Conservation (phyloP, 805 yeast genomes). For the Martiniozyma abietophila region DNA sequence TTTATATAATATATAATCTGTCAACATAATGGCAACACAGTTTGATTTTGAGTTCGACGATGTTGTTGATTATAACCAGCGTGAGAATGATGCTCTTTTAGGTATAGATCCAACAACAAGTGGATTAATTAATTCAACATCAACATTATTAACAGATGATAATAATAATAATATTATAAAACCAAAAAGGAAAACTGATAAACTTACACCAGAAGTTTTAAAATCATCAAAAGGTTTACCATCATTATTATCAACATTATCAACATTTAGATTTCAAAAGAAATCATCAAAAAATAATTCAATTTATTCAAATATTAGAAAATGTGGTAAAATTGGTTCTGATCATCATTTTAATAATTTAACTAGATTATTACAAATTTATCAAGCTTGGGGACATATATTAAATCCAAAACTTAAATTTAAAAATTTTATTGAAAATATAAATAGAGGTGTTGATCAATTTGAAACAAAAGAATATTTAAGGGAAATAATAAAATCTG, state of each 20-base stretch:
- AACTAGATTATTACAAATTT: slow-evolving; percentile 40
- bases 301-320: slow-evolving; percentile 12
- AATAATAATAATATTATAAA: slow-evolving; percentile 11
- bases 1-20: no score
- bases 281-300: slow-evolving; percentile 8
- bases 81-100: slow-evolving; percentile 21
- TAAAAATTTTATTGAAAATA: slow-evolving; percentile 51
- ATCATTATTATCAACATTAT: slow-evolving; percentile 31
- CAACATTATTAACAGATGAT: no score
- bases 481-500: background rate
- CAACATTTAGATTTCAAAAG: slow-evolving; percentile 26
- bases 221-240: slow-evolving; percentile 51
- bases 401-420: slow-evolving; percentile 76
- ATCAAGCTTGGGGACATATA: slow-evolving; percentile 70
- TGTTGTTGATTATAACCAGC: no score
- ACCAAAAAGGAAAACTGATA: slow-evolving; percentile 28
- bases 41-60: no score
- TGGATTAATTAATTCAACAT: background rate
- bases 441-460: slow-evolving; percentile 39
- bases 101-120: slow-evolving; percentile 13
- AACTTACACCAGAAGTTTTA: slow-evolving; percentile 43
- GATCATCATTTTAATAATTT: slow-evolving; percentile 42
- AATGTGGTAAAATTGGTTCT: slow-evolving; percentile 19
- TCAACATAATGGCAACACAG: no score
- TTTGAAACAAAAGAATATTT: slow-evolving; percentile 27